Evolutionary conservation across 2,329 filamentous ascomycete species (phyloP), one percentile per base, ranked within the genome.

Genomic region (Macroventuria anomochaeta): DNA sequence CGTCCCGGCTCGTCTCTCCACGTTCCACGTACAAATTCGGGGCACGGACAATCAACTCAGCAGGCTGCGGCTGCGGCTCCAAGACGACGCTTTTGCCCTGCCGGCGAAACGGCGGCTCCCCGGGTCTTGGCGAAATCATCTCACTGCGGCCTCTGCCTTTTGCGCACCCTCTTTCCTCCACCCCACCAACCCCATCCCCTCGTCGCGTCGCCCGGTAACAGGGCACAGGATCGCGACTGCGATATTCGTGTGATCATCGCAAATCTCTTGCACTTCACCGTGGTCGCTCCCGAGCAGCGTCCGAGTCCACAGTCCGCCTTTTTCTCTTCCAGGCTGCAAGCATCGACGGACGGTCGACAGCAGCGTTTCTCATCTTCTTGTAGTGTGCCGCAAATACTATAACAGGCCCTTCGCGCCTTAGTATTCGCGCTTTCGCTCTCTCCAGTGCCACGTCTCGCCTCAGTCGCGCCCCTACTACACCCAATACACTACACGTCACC

Each of bases 1-100:
- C 12, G 29, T 34, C 21, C 31, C 17, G 42, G 6, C 17, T 26
- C 25, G 17, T 23, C 48, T 13, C 17, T 36, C 18, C 31, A 40
- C 55, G 55, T 47, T 62, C 60, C 63, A 64, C 62, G 62, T 62
- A 64, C 42, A 64, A 63, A 55, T 50, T 57, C 43, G 53, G n/a
- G 29, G 61, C 59, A 64, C 59, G 54, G 56, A 48, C 44, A 18
- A n/a, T 5, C 47, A 26, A 21, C n/a, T n/a, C 39, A 46, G 39
- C 51, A 42, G n/a, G 20, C 36, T n/a, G 20, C 37, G 15, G 26
- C 38, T 53, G 43, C 49, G 21, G 42, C 28, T 39, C 12, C 21
- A n/a, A 37, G 40, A 46, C 44, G 43, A 32, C 28, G 12, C 26
- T 8, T n/a, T n/a, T 12, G 31, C 42, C 32, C 42, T 39, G 31